These are phyloP conservation scores for Nakaseomyces kungkrabaensis DNA, from an alignment of 1,139 yeast genomes.

Conservation along the genomic window DNA sequence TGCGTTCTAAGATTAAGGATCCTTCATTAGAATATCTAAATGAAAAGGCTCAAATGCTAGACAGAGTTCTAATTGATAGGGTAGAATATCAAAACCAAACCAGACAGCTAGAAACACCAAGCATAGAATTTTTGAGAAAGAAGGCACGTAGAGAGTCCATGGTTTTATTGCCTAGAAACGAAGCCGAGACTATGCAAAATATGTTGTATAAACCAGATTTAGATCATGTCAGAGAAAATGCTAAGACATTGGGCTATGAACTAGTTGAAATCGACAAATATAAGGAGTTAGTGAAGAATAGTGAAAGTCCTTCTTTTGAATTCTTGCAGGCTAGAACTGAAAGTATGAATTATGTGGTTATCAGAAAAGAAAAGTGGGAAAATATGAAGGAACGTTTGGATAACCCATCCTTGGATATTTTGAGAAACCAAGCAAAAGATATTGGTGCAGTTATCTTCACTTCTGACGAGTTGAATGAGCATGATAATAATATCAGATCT, in stretches of 20 bases:
- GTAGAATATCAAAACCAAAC: slow-evolving; percentile 1
- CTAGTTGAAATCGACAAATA: slow-evolving; percentile 19
- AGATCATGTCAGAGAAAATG: slow-evolving; percentile 19
- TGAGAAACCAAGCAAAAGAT: slow-evolving; percentile 5
- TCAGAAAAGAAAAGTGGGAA: slow-evolving; percentile 19
- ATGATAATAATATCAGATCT: slow-evolving; percentile 10
- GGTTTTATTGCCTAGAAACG: neutral
- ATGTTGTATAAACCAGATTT: slow-evolving; percentile 10
- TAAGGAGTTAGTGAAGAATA: slow-evolving; percentile 22
- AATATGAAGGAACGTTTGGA: slow-evolving; percentile 8
- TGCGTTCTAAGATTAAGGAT: neutral
- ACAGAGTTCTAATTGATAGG: slow-evolving; percentile 4
- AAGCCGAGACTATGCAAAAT: slow-evolving; percentile 7
- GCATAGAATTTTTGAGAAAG: slow-evolving; percentile 4
- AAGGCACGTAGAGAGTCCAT: slow-evolving; percentile 2
- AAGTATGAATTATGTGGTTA: slow-evolving; percentile 19
- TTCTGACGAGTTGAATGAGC: slow-evolving; percentile 4
- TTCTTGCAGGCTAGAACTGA: slow-evolving; percentile 20
- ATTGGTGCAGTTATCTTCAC: neutral
- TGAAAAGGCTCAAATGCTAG: slow-evolving; percentile 14
- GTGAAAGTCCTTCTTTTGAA: slow-evolving; percentile 26
- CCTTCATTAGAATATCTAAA: slow-evolving; percentile 16
- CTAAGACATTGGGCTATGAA: slow-evolving; percentile 20
- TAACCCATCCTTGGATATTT: slow-evolving; percentile 6
- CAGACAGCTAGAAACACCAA: slow-evolving; percentile 5